Percentiles rank a stretch among this genome's conserved stretches.
Evolutionary conservation across 2,329 filamentous ascomycete species (phyloP).

Genomic region (Fusarium equiseti): DNA sequence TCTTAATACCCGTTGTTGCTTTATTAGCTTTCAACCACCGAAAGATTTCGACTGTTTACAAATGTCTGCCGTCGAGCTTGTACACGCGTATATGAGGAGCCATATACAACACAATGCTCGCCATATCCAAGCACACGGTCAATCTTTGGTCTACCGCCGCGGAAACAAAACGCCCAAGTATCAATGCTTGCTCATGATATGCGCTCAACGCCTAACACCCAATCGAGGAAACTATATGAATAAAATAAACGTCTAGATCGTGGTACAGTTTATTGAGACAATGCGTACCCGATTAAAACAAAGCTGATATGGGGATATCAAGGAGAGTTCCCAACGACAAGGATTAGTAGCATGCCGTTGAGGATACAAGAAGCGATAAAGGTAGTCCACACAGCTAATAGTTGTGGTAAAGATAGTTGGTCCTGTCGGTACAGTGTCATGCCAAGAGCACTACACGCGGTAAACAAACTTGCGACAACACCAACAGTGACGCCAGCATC

Average conservation of each 20-base stretch:
- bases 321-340: slow-evolving; percentile 56
- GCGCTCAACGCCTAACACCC: slow-evolving; percentile 40
- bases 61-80: slow-evolving; percentile 8
- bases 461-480: slow-evolving; percentile 73
- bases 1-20: not conserved
- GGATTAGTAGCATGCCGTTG: slow-evolving; percentile 59
- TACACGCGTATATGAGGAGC: slow-evolving; percentile 7
- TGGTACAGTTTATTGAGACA: slow-evolving; percentile 11
- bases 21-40: not conserved
- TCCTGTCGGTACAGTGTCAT: slow-evolving; percentile 67
- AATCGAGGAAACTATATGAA: slow-evolving; percentile 8
- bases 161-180: slow-evolving; percentile 2
- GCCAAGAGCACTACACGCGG: slow-evolving; percentile 71
- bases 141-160: not conserved
- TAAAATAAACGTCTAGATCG: slow-evolving; percentile 6
- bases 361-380: slow-evolving; percentile 56
- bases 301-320: slow-evolving; percentile 34
- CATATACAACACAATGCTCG: not conserved
- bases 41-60: slow-evolving; percentile 15
- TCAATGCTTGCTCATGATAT: slow-evolving; percentile 14
- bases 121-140: not conserved
- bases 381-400: slow-evolving; percentile 55
- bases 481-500: slow-evolving; percentile 79
- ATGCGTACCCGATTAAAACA: not conserved
- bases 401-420: slow-evolving; percentile 57